Conservation (phyloP, 768 basidiomycete species). For the Gelatoporia subvermispora region DNA sequence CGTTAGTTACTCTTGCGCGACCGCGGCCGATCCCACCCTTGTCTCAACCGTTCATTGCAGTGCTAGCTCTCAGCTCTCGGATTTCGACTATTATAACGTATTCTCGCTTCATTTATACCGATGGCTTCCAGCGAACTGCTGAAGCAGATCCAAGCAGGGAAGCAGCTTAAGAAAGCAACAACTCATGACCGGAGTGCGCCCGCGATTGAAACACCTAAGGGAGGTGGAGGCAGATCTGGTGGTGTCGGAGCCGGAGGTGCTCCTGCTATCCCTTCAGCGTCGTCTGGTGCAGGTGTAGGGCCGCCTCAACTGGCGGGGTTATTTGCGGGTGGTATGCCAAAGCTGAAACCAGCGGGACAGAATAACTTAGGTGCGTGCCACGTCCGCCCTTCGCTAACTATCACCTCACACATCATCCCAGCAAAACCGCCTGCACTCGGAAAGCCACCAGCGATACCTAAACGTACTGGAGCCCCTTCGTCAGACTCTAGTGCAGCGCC, state of each 20-base stretch:
- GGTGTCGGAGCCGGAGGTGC: slow-evolving; percentile 33
- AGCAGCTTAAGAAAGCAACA: slow-evolving; percentile 71
- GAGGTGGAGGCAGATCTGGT: slow-evolving; percentile 29
- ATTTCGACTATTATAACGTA: no score
- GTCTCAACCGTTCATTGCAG: no score
- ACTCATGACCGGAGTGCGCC: slow-evolving; percentile 83
- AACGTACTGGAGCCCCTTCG: slow-evolving; percentile 34
- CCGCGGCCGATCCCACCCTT: no score
- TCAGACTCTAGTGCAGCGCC: slow-evolving; percentile 20
- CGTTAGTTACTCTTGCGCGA: no score
- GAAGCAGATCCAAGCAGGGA: slow-evolving; percentile 80
- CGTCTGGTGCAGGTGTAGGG: slow-evolving; percentile 30
- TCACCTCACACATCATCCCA: slow-evolving; percentile 20
- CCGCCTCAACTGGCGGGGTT: slow-evolving; percentile 81
- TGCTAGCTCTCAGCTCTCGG: no score
- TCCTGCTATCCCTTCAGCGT: slow-evolving; percentile 16
- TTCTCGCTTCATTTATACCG: no score
- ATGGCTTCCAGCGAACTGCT: slow-evolving; percentile 79
- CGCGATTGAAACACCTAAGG: slow-evolving; percentile 41
- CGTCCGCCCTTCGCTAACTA: slow-evolving; percentile 7
- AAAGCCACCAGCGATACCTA: slow-evolving; percentile 64
- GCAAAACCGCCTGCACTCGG: slow-evolving; percentile 61
- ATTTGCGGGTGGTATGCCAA: slow-evolving; percentile 91
- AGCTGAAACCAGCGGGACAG: slow-evolving; percentile 71
- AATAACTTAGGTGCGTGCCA: slow-evolving; percentile 44